Conservation (phyloP, 1,139 yeast species). For the Pichia sp. region DNA sequence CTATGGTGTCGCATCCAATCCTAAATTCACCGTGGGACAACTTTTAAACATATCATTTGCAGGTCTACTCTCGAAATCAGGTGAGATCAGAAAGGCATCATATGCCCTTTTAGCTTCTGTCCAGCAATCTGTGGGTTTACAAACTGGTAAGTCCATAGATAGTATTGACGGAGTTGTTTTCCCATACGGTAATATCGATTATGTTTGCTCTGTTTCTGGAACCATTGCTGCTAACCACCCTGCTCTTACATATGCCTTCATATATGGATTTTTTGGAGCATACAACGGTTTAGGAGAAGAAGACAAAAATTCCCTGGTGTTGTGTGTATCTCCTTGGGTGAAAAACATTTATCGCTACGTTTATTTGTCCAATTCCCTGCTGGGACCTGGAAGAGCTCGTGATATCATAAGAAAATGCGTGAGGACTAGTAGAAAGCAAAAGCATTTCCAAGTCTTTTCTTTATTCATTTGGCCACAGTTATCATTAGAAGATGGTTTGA, state of each 20-base stretch:
- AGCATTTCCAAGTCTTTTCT: constrained; percentile 45
- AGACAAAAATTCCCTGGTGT: constrained; percentile 41
- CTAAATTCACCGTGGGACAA: constrained; percentile 49
- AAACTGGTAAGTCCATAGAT: constrained; percentile 55
- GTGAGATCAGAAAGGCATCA: constrained; percentile 60
- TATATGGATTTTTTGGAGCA: constrained; percentile 58
- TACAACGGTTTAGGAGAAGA: constrained; percentile 41
- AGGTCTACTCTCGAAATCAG: constrained; percentile 59
- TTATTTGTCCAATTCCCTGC: constrained; percentile 47
- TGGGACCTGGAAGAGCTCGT: constrained; percentile 60
- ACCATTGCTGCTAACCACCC: constrained; percentile 57
- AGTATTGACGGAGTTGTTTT: constrained; percentile 64
- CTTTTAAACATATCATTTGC: constrained; percentile 63
- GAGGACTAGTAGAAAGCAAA: constrained; percentile 47
- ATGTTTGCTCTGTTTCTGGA: constrained; percentile 58
- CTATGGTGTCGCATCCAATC: constrained; percentile 25
- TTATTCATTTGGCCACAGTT: constrained; percentile 70
- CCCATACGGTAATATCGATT: constrained; percentile 66
- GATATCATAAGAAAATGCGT: constrained; percentile 63
- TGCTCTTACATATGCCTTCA: constrained; percentile 56
- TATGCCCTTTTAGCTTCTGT: constrained; percentile 63
- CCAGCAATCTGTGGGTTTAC: constrained; percentile 55
- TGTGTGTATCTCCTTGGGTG: constrained; percentile 77
- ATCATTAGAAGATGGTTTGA: constrained; percentile 57
- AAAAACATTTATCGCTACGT: constrained; percentile 60